Evolutionary conservation across 805 yeast genomes (phyloP).

Genomic region (Jamesozyma lodderae): DNA sequence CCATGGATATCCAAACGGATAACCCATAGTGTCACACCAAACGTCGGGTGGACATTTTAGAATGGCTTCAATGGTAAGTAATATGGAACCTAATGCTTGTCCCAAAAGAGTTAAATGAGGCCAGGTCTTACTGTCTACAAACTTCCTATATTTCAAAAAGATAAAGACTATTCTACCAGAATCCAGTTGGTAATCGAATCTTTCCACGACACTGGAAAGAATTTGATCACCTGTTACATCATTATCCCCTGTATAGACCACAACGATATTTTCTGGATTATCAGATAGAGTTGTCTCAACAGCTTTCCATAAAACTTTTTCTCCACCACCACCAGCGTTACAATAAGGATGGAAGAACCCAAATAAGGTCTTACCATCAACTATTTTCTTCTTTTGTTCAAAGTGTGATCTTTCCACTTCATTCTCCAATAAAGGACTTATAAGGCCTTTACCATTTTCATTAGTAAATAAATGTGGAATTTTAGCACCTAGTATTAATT

Average conservation of each 20-base stretch:
- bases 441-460: background rate
- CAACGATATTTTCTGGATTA: constrained; percentile 44
- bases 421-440: background rate
- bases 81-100: constrained; percentile 73
- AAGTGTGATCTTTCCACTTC: background rate
- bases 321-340: constrained; percentile 98
- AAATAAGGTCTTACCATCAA: constrained; percentile 33
- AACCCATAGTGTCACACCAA: constrained; percentile 93
- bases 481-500: constrained; percentile 28
- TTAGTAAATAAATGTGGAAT: constrained; percentile 27
- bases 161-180: constrained; percentile 49
- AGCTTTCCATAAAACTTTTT: constrained; percentile 92
- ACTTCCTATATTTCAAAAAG: constrained; percentile 44
- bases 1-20: constrained; percentile 76
- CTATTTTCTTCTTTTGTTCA: background rate
- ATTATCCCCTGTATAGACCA: constrained; percentile 63
- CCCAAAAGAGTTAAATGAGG: constrained; percentile 73
- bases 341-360: constrained; percentile 96
- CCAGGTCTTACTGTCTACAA: constrained; percentile 69
- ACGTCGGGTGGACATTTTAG: constrained; percentile 67
- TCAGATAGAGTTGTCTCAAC: constrained; percentile 56
- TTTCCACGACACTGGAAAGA: constrained; percentile 40
- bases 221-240: constrained; percentile 43
- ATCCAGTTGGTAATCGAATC: constrained; percentile 51
- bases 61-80: constrained; percentile 64